These are phyloP conservation scores for Alternaria solani DNA, from an alignment of 2,329 filamentous ascomycete genomes.

Conservation along the genomic window DNA sequence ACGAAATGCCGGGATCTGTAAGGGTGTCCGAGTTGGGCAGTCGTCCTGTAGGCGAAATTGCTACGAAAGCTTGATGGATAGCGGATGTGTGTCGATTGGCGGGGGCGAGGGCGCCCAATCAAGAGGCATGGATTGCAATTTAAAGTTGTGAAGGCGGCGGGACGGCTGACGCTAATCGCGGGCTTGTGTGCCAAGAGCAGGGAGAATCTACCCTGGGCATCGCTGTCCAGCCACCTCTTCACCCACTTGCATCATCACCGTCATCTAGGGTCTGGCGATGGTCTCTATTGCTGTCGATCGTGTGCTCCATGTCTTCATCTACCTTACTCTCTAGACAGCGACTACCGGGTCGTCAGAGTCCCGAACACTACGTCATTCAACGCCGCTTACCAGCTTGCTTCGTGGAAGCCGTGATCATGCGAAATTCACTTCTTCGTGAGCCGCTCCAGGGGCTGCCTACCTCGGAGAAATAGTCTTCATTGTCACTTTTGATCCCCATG, in stretches of 20 bases:
- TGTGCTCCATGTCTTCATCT: too few species aligned
- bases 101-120: too few species aligned
- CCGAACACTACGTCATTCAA: not conserved
- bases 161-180: not conserved
- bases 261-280: not conserved
- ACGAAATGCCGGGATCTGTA: constrained; percentile 3
- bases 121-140: not conserved
- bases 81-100: not conserved
- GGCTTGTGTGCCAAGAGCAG: not conserved
- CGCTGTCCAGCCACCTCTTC: not conserved
- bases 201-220: not conserved
- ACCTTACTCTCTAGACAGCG: not conserved
- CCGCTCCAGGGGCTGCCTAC: not conserved
- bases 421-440: not conserved
- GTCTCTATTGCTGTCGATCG: not conserved
- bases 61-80: not conserved
- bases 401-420: not conserved
- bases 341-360: not conserved
- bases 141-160: not conserved
- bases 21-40: not conserved
- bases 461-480: not conserved
- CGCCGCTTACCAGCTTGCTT: not conserved
- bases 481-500: not conserved
- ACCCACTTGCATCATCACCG: not conserved
- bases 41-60: not conserved